Base-by-base conservation (phyloP, 345 rosid species). In the Pelargonium nanum region DNA sequence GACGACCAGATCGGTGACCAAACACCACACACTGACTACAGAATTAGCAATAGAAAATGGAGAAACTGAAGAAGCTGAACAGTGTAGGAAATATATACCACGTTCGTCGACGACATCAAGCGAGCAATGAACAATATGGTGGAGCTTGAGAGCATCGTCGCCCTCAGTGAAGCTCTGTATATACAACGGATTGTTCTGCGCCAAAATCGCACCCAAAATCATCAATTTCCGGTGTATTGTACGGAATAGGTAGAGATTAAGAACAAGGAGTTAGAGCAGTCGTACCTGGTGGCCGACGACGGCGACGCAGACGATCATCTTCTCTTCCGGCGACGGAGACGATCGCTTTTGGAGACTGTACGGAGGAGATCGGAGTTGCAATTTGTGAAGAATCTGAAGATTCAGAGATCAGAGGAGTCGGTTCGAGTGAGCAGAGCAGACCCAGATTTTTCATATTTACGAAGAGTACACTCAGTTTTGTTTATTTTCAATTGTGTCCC, bases 161-260 rank as follows among this genome's bases (percentile, higher is more conserved):
- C 85, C 88, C 70, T 89, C 97, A 26, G 99, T 87, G 85, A 92
- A 92, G 83, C 95, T 92, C 66, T 89, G 99, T 9, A 87, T 89
- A 80, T 93, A 87, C 25, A 87, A 82, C 45, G 97, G 99, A 80
- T 87, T 89, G 85, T 89, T 93, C 99, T 93, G 62, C 48, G 20
- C 60, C 24, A 20, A 55, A 50, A 0, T 40, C 48, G 7, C 45
- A 57, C 17, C 0, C 12, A 61, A 44, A 51, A 48, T 57, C 50
- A 62, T 54, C 54, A 52, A 23, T 40, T 63, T 34, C 12, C 19
- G 62, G 22, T 22, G 21, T 12, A 1, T 6, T 40, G 48, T 40
- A 40, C 9, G 2, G 16, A 17, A 40, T 9, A 40, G 16, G 45
- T 40, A 10, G 0, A 19, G 26, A 3, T n/a, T n/a, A n/a, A 40